Evolutionary conservation across 2,329 filamentous ascomycete genomes (phyloP).

Genomic region (Ambrosiella cleistominuta): DNA sequence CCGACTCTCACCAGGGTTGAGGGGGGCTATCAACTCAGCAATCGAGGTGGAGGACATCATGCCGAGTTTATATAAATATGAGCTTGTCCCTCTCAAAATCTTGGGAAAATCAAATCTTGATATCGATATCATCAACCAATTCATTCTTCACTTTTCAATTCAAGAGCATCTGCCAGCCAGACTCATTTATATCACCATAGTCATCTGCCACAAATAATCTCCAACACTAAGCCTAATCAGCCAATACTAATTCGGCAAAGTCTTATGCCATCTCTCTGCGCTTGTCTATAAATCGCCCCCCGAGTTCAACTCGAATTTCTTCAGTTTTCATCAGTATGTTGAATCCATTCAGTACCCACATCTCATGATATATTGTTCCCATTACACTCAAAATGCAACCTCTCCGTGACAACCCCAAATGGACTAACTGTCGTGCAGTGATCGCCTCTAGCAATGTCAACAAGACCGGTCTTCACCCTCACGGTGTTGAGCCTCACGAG

Average conservation of each 20-base stretch:
- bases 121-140: slow-evolving; percentile 2
- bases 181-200: neutral
- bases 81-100: neutral
- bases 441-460: slow-evolving; percentile 52
- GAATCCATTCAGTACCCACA: neutral
- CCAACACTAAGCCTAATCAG: neutral
- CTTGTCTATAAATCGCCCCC: neutral
- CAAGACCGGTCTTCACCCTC: slow-evolving; percentile 81
- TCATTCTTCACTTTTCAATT: neutral
- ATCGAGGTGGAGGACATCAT: neutral
- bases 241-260: neutral
- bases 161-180: neutral
- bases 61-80: slow-evolving; percentile 11
- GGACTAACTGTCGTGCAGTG: slow-evolving; percentile 16
- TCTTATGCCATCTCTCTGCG: neutral
- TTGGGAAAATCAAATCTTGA: neutral
- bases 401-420: slow-evolving; percentile 4
- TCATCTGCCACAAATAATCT: neutral
- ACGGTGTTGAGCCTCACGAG: slow-evolving; percentile 65
- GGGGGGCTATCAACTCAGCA: neutral
- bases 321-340: slow-evolving; percentile 2
- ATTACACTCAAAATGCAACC: neutral
- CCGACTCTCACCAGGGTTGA: neutral
- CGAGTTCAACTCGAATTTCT: neutral
- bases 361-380: neutral